These are phyloP conservation scores for Fragaria vesca DNA, from an alignment of 306 rosid species.

Conservation along the genomic window DNA sequence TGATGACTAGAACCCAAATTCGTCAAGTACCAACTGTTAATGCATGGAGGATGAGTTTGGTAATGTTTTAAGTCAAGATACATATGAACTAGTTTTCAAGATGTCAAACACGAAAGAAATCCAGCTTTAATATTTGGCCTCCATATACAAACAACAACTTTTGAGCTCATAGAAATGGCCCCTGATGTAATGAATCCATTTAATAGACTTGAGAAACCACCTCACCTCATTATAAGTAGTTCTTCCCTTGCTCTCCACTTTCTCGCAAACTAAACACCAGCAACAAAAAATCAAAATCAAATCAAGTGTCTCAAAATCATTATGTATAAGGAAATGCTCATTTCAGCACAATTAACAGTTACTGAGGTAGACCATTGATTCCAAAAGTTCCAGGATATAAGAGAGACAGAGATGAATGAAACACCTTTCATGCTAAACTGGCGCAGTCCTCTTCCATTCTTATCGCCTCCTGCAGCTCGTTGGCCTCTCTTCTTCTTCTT, in stretches of 20 bases:
- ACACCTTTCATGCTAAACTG: constrained; percentile 99
- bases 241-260: constrained; percentile 97
- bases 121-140: background rate
- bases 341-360: background rate
- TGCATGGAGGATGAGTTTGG: background rate
- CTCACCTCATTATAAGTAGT: constrained; percentile 95
- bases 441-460: constrained; percentile 98
- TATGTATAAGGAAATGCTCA: constrained; percentile 1
- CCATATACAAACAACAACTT: background rate
- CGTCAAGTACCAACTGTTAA: background rate
- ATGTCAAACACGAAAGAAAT: background rate
- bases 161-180: background rate
- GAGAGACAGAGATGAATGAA: constrained; percentile 18
- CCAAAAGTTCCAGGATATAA: no score
- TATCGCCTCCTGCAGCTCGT: constrained; percentile 90
- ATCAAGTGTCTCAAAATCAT: constrained; percentile 19
- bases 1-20: background rate
- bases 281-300: constrained; percentile 26
- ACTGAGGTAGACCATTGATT: background rate
- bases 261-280: constrained; percentile 75
- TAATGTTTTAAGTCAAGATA: background rate
- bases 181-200: background rate
- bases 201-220: constrained; percentile 14
- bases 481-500: constrained; percentile 98
- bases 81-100: background rate